Base-by-base conservation (phyloP, 306 rosid species). In the Gleditsia sinensis region DNA sequence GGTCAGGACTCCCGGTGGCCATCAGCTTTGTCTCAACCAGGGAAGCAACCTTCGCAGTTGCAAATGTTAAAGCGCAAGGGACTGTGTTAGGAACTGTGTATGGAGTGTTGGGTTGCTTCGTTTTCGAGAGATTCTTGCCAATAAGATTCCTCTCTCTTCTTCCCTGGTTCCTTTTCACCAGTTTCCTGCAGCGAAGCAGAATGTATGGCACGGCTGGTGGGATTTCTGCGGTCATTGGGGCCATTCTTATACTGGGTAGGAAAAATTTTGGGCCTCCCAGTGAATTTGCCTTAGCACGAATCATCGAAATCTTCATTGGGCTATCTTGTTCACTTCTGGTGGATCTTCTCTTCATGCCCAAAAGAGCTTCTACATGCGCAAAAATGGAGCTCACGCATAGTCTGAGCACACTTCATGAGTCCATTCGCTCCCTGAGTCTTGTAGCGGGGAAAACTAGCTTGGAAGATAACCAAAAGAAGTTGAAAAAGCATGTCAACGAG, bases 1-100 rank as follows among this genome's bases (percentile, higher is more conserved):
- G 92, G 96, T 62, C 90, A 8, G 90, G 86, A 4, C 87, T 90
- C 16, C 75, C 89, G 0, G 86, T 85, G 3, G 96, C 96, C 2
- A 63, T 83, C 27, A 80, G 82, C 83, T 67, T 78, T 5, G 60
- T 80, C 3, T 36, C 90, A 9, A 73, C 60, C 23, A 78, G 89
- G 56, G 90, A 90, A 56, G 70, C 92, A 43, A 83, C 92, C 7
- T 82, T 87, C 36, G 77, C 70, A 45, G 82, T 78, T 13, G 84
- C 92, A 13, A 90, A 85, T 74, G 58, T 83, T 2, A 90, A 87
- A 67, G 81, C 84, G 20, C 96, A 90, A 30, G 96, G 96, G 17
- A 85, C 92, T 0, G 88, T 85, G 33, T 54, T 90, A 25, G 92
- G 96, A 9, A 72, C 85, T 1, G 80, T 85, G 2, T 90, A 83